A percentile compares a stretch with the other conserved stretches of the same genome.
These are phyloP conservation scores for Jamesozyma hellenica DNA, from an alignment of 805 yeast species.

Conservation along the genomic window DNA sequence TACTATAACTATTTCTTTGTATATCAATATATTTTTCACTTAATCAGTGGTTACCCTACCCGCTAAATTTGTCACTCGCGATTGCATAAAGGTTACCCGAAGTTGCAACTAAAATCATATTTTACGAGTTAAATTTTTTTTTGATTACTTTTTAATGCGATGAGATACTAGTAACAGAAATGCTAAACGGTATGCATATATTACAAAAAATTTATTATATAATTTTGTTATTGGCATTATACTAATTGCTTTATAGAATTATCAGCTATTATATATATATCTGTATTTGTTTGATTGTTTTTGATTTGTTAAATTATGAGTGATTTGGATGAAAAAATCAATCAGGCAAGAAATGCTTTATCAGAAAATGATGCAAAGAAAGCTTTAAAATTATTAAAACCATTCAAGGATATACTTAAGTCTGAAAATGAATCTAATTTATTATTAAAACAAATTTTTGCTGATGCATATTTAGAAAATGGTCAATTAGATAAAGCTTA, in stretches of 20 bases:
- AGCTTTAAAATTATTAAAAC: constrained; percentile 30
- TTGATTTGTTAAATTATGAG: constrained; percentile 7
- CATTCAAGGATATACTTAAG: constrained; percentile 23
- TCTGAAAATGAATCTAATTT: constrained; percentile 30
- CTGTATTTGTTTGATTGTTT: no score
- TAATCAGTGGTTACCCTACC: no score
- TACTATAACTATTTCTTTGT: no score
- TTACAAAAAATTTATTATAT: no score
- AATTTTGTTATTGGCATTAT: no score
- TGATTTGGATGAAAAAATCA: constrained; percentile 9
- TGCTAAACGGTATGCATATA: background rate
- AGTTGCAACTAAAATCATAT: background rate
- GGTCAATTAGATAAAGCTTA: constrained; percentile 76
- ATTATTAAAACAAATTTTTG: constrained; percentile 44
- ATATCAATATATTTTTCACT: no score
- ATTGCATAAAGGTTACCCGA: no score
- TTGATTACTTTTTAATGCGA: background rate
- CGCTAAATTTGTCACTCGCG: no score
- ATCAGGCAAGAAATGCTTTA: constrained; percentile 19
- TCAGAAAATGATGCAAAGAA: constrained; percentile 24
- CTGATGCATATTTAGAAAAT: constrained; percentile 70
- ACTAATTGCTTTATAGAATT: no score
- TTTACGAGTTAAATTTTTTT: background rate
- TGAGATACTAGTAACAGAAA: background rate
- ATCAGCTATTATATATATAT: no score